Percentiles rank a stretch among this genome's conserved stretches.
phyloP scores from a whole-genome alignment of 805 yeast species.

The Wickerhamiella sorbophila region DNA sequence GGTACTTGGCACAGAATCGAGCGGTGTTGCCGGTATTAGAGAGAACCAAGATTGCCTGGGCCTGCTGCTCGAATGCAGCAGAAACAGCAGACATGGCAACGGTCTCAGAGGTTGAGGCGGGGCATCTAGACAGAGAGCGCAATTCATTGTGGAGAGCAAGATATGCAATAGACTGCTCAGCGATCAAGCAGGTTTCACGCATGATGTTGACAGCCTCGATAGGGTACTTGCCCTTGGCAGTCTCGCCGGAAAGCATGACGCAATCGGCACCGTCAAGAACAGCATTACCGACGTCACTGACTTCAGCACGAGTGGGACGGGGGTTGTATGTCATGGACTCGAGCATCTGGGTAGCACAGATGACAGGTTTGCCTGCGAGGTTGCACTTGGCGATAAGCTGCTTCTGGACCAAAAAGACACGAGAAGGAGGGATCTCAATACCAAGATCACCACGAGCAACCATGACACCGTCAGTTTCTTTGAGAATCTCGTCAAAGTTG shows the following conservation, averaged over 20 bases:
- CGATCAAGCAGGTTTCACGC: constrained; percentile 94
- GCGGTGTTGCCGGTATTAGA: constrained; percentile 94
- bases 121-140: constrained; percentile 71
- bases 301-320: constrained; percentile 99
- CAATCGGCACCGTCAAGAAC: constrained; percentile 99
- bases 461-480: constrained; percentile 98
- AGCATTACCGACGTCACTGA: constrained; percentile 98
- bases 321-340: constrained; percentile 99
- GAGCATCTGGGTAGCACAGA: constrained; percentile 99
- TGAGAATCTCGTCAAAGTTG: constrained; percentile 93
- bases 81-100: constrained; percentile 94
- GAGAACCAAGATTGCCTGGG: constrained; percentile 91
- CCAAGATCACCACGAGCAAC: constrained; percentile 99
- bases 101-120: constrained; percentile 89
- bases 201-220: constrained; percentile 94
- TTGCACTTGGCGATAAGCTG: constrained; percentile 98
- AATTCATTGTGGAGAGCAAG: constrained; percentile 68
- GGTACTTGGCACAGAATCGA: constrained; percentile 91
- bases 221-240: constrained; percentile 99
- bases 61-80: constrained; percentile 90
- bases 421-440: constrained; percentile 98
- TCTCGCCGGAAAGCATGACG: constrained; percentile 99
- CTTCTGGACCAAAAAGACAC: constrained; percentile 96
- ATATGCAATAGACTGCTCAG: constrained; percentile 94
- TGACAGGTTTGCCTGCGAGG: constrained; percentile 98